phyloP scores from a whole-genome alignment of 1,284 basidiomycete genomes.

The Ceratobasidium sp. region DNA sequence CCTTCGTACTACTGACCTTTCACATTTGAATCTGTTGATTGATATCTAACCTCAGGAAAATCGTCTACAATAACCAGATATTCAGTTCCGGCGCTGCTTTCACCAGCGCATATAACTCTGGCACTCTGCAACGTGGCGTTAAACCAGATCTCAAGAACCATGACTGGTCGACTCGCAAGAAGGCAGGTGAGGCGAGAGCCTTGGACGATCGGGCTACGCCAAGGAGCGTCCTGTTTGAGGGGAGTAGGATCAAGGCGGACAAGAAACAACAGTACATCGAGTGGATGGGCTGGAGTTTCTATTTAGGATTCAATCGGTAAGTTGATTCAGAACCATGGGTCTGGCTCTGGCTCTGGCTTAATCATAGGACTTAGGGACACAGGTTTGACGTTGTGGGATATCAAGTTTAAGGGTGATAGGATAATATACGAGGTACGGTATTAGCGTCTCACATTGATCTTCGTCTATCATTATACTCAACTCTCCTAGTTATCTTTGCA shows the following conservation, averaged over 20 bases:
- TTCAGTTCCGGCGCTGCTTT: slow-evolving; percentile 66
- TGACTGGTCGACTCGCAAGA: slow-evolving; percentile 66
- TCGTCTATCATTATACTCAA: too few species aligned
- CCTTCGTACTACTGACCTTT: neutral
- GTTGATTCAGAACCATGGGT: neutral
- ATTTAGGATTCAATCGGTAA: slow-evolving; percentile 72
- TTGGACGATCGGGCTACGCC: slow-evolving; percentile 74
- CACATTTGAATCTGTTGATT: slow-evolving; percentile 8
- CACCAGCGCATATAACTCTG: slow-evolving; percentile 66
- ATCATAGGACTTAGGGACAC: slow-evolving; percentile 9
- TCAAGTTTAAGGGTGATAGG: slow-evolving; percentile 71
- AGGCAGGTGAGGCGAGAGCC: slow-evolving; percentile 61
- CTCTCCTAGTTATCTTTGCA: slow-evolving; percentile 60
- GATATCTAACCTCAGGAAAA: slow-evolving; percentile 52
- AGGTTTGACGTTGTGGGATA: slow-evolving; percentile 73
- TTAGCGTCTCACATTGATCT: too few species aligned
- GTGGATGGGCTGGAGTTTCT: slow-evolving; percentile 76
- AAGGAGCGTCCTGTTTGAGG: slow-evolving; percentile 69
- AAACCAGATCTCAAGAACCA: slow-evolving; percentile 56
- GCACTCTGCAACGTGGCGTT: slow-evolving; percentile 63
- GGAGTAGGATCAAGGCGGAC: slow-evolving; percentile 71
- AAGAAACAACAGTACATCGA: slow-evolving; percentile 66
- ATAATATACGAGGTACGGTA: slow-evolving; percentile 73
- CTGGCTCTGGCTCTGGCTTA: neutral
- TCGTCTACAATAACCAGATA: slow-evolving; percentile 72